Conservation (phyloP, 2,329 filamentous ascomycete genomes). For the Penicillium sp. region DNA sequence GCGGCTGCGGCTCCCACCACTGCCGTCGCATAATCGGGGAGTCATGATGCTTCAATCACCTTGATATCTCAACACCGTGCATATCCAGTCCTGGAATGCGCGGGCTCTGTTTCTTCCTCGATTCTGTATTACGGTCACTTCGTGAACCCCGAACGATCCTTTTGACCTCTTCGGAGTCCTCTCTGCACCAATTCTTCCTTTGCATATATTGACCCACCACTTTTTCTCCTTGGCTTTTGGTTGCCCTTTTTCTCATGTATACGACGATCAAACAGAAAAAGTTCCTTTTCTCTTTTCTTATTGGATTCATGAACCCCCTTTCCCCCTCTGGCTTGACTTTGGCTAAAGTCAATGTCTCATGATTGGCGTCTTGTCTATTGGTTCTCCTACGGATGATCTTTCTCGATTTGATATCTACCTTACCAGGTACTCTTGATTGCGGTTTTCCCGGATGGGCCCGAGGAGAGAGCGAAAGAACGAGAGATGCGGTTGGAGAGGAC, state of each 20-base stretch:
- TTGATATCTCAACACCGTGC: conserved; percentile 13
- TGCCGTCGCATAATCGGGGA: conserved; percentile 39
- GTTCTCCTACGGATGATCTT: conserved; percentile 32
- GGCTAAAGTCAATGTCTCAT: conserved; percentile 32
- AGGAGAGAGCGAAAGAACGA: conserved; percentile 33
- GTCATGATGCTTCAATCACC: conserved; percentile 1
- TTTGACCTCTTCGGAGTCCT: conserved; percentile 16
- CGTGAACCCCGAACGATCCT: conserved; percentile 20
- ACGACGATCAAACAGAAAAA: conserved; percentile 39
- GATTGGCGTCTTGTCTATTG: conserved; percentile 40
- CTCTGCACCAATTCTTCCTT: conserved; percentile 28
- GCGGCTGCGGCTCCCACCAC: conserved; percentile 40
- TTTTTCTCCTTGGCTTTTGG: conserved; percentile 15
- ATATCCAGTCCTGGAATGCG: conserved; percentile 15
- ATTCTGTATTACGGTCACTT: conserved; percentile 30
- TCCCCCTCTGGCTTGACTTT: conserved; percentile 28
- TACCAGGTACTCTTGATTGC: conserved; percentile 19
- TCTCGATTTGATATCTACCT: conserved; percentile 27
- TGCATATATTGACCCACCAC: conserved; percentile 36
- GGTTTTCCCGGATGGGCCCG: conserved; percentile 28
- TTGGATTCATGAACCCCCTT: conserved; percentile 36
- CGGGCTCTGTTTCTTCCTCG: conserved; percentile 16
- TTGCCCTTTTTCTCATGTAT: conserved; percentile 34
- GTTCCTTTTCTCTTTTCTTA: conserved; percentile 9
- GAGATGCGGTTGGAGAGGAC: conserved; percentile 20